These are phyloP conservation scores for Russula virescens DNA, from an alignment of 768 basidiomycete genomes.

Conservation along the genomic window DNA sequence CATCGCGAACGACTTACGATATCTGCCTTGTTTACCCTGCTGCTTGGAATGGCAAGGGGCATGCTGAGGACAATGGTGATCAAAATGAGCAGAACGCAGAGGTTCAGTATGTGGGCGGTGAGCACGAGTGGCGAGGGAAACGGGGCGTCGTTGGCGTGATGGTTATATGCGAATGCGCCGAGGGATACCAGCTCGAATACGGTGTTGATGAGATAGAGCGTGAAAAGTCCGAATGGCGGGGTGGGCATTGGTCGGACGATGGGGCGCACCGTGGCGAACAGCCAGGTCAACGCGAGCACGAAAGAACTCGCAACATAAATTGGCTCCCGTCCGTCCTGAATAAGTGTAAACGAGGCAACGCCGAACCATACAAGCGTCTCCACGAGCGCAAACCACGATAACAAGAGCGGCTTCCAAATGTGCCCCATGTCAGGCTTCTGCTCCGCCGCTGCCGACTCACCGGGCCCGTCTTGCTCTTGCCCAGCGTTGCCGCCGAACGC, in stretches of 20 bases:
- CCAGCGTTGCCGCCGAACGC: neutral
- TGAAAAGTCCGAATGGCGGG: constrained; percentile 57
- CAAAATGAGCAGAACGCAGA: constrained; percentile 40
- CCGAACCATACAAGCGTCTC: constrained; percentile 56
- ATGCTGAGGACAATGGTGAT: constrained; percentile 49
- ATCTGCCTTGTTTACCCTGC: constrained; percentile 43
- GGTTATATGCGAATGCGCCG: constrained; percentile 50
- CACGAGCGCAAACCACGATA: constrained; percentile 49
- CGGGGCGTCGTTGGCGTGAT: constrained; percentile 38
- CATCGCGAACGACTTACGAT: constrained; percentile 45
- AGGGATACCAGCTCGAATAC: constrained; percentile 42
- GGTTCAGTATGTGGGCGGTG: constrained; percentile 35
- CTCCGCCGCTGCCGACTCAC: neutral
- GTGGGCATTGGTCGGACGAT: constrained; percentile 49
- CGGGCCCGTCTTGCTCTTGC: neutral
- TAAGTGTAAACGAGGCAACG: constrained; percentile 48
- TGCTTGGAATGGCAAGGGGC: constrained; percentile 63
- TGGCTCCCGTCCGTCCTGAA: constrained; percentile 30
- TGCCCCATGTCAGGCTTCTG: constrained; percentile 27
- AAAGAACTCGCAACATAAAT: constrained; percentile 40
- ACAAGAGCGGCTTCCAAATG: constrained; percentile 56
- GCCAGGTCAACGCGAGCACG: constrained; percentile 53
- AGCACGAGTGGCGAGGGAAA: constrained; percentile 34
- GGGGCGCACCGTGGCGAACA: constrained; percentile 57
- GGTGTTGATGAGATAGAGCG: constrained; percentile 49